Base-by-base conservation (phyloP, 1,284 basidiomycete species). In the Ustilago bromivora region DNA sequence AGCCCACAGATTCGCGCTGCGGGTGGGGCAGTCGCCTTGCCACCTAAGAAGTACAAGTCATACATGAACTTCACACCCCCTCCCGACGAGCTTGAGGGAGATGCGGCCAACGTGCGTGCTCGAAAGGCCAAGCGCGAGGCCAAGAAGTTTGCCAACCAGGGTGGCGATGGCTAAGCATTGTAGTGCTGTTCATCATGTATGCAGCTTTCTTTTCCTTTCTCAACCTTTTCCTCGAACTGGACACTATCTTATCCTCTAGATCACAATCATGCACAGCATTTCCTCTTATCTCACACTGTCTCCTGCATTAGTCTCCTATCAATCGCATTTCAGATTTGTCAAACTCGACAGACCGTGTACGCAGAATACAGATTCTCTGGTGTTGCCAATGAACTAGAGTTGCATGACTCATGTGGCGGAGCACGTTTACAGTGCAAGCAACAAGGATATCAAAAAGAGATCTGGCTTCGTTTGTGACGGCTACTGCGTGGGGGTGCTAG, bases 41-140 rank as follows among this genome's bases (percentile, higher is more conserved):
- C 71, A 13, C 51, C 75, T n/a, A 72, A 59, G 58, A 82, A 82
- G 68, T 71, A 67, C 6, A 79, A 79, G 66, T 57, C 65, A 31
- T 82, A 63, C 40, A 82, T 84, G 82, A 78, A 78, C 66, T 84
- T 84, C 28, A 79, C 81, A 10, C 81, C 81, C 0, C 81, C 82
- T 4, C 63, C 72, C 15, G 82, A 83, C 63, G 79, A 81, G 77
- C 47, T 81, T 32, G 80, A 83, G 34, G 38, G 55, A 43, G 72
- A 78, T n/a, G 61, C 63, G 6, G 49, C 51, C 40, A 53, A 59
- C 17, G 60, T 80, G 4, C 60, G 79, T 4, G 41, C 61, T 41
- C 58, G 81, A 31, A 80, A 67, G 63, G 68, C 64, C 43, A 74
- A 68, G 55, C 65, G 71, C 13, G 58, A 53, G 12, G 70, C 70